Base-by-base conservation (phyloP, 2,329 filamentous ascomycete species). In the Verruconis gallopava region DNA sequence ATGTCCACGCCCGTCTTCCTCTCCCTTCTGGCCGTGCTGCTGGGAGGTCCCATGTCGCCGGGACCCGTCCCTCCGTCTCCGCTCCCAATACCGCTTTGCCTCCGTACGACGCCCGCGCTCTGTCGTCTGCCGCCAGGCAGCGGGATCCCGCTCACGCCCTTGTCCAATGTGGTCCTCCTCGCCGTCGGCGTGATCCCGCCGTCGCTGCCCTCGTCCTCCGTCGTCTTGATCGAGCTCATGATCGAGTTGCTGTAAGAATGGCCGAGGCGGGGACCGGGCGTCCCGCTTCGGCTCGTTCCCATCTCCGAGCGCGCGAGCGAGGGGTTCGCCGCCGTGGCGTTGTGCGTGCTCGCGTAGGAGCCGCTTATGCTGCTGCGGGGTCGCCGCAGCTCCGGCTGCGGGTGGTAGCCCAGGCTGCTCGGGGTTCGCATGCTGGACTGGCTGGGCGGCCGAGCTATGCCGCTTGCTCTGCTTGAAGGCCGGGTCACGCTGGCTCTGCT, bases 321-420 rank as follows among this genome's bases (percentile, higher is more conserved):
- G 12, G 33, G 14, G 12, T 13, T 43, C 39, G 3, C 71, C 67
- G 48, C 78, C 72, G 9, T 72, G 14, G 15, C 9, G 20, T 12
- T 5, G 34, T 4, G 15, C 4, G 32, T 34, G 15, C 5, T 14
- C 19, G 37, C 37, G 14, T 33, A 62, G 47, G 73, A 77, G 42
- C 79, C 73, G 44, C 75, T 75, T 49, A 88, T 66, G 12, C 81
- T 85, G 38, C 79, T 85, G 38, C 81, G 71, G 14, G 82, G 79
- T 41, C 82, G 74, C 19, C 55, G 52, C 42, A n/a, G 52, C 73
- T 59, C 48, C 65, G 58, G 53, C 69, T 59, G 18, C 63, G 61
- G 46, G 53, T 70, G 71, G 49, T 72, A 66, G 20, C 67, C 75
- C 41, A 84, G 61, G 1, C 22, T 20, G 19, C 21, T 32, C 3